Evolutionary conservation across 1,139 yeast species (phyloP).

Genomic region (Arxiozyma slooffiae): DNA sequence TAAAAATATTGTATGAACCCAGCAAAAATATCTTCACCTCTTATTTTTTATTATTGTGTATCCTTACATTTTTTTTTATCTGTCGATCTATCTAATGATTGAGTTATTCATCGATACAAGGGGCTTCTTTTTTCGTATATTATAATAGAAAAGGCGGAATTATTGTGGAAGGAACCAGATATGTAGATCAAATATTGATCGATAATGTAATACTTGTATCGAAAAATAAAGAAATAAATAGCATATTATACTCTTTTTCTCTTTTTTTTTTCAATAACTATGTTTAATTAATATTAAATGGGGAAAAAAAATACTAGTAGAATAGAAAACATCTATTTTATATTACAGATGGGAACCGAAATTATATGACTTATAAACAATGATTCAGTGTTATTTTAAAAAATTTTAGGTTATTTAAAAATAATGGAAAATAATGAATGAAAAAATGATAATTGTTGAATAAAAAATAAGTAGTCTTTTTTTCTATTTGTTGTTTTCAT

Average conservation of each 20-base stretch:
- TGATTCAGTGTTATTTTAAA: slow-evolving; percentile 96
- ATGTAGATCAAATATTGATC: not conserved
- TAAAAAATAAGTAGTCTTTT: too few species aligned
- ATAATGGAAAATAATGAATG: too few species aligned
- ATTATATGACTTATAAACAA: slow-evolving; percentile 61
- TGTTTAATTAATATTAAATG: not conserved
- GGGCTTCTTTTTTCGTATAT: not conserved
- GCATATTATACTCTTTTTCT: not conserved
- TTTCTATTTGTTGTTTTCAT: too few species aligned
- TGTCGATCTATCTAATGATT: not conserved
- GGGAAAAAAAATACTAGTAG: slow-evolving; percentile 21
- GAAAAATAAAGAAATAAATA: too few species aligned
- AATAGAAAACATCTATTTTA: slow-evolving; percentile 18
- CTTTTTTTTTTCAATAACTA: too few species aligned
- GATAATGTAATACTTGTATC: not conserved
- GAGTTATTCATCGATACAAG: not conserved
- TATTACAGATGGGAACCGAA: slow-evolving; percentile 46
- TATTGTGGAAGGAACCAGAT: not conserved
- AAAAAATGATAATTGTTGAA: not conserved
- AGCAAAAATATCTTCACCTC: too few species aligned
- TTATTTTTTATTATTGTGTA: too few species aligned
- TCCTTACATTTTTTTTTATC: not conserved
- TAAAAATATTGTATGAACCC: not conserved
- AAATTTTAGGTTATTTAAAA: too few species aligned
- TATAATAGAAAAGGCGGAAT: not conserved